phyloP scores from a whole-genome alignment of 2,329 filamentous ascomycete species.

The Hypomyces perniciosus region DNA sequence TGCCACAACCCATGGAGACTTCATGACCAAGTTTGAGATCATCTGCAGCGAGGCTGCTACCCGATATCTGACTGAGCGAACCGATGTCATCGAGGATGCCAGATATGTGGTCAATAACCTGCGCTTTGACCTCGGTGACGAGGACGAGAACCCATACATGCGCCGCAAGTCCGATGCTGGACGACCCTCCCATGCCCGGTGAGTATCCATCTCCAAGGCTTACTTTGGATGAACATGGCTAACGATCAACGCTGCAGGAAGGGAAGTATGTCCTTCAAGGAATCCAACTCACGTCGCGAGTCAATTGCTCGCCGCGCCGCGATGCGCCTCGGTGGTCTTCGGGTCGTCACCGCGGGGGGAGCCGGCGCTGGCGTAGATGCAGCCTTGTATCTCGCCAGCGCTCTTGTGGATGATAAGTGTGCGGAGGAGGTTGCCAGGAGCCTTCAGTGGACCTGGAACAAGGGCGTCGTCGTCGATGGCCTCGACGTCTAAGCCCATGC shows the following conservation, averaged over 20 bases:
- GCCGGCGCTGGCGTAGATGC: conserved; percentile 78
- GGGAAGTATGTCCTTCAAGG: conserved; percentile 76
- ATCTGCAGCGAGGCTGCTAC: conserved; percentile 69
- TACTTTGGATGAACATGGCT: not conserved
- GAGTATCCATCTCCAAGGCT: conserved; percentile 24
- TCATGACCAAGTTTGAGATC: conserved; percentile 73
- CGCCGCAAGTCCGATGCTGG: conserved; percentile 64
- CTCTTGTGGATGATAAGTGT: conserved; percentile 70
- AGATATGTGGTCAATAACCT: conserved; percentile 89
- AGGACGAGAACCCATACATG: conserved; percentile 80
- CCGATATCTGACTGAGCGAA: conserved; percentile 66
- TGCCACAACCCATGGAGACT: conserved; percentile 78
- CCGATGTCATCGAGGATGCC: conserved; percentile 73
- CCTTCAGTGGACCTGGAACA: conserved; percentile 80
- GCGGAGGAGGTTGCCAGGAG: conserved; percentile 68
- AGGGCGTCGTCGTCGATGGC: conserved; percentile 77
- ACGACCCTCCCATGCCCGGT: conserved; percentile 56
- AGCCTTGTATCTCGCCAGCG: conserved; percentile 76
- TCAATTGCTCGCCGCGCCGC: conserved; percentile 72
- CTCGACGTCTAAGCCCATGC: conserved; percentile 62
- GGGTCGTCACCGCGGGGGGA: conserved; percentile 76
- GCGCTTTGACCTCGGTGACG: conserved; percentile 75
- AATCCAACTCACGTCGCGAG: conserved; percentile 68
- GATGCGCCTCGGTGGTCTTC: conserved; percentile 62
- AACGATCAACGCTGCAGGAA: conserved; percentile 48